These are phyloP conservation scores for Candida pseudoglaebosa DNA, from an alignment of 805 yeast genomes.

Conservation along the genomic window DNA sequence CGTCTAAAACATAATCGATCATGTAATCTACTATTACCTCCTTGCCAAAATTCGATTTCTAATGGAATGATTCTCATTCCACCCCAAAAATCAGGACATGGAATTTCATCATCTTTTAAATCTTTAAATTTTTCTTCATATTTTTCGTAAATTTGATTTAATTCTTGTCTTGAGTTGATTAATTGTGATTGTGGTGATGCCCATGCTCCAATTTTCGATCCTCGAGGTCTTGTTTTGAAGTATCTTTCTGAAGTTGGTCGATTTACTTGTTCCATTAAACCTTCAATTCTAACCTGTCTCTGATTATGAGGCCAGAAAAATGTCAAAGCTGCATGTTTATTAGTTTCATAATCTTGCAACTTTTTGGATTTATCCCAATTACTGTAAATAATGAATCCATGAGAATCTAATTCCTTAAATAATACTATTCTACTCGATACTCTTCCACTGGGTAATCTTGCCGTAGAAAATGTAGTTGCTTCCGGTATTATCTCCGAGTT, in stretches of 20 bases:
- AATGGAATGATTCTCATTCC: constrained; percentile 85
- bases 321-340: constrained; percentile 76
- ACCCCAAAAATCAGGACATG: constrained; percentile 96
- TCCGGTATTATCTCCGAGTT: constrained; percentile 59
- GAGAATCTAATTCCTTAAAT: constrained; percentile 81
- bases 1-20: constrained; percentile 78
- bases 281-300: constrained; percentile 93
- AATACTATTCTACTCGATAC: constrained; percentile 81
- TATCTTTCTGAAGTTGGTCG: constrained; percentile 74
- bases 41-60: constrained; percentile 97
- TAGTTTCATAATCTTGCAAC: constrained; percentile 61
- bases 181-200: constrained; percentile 82
- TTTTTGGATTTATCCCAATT: constrained; percentile 90
- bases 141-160: constrained; percentile 49
- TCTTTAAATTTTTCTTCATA: constrained; percentile 57
- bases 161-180: constrained; percentile 54
- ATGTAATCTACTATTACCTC: constrained; percentile 83
- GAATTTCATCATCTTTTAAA: constrained; percentile 56
- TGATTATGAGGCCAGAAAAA: constrained; percentile 92
- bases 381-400: constrained; percentile 84
- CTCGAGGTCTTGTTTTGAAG: constrained; percentile 85
- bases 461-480: constrained; percentile 82
- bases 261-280: constrained; percentile 67
- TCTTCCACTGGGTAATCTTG: constrained; percentile 83
- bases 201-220: constrained; percentile 95